phyloP scores from a whole-genome alignment of 1,139 yeast species.

The Candida sp. region DNA sequence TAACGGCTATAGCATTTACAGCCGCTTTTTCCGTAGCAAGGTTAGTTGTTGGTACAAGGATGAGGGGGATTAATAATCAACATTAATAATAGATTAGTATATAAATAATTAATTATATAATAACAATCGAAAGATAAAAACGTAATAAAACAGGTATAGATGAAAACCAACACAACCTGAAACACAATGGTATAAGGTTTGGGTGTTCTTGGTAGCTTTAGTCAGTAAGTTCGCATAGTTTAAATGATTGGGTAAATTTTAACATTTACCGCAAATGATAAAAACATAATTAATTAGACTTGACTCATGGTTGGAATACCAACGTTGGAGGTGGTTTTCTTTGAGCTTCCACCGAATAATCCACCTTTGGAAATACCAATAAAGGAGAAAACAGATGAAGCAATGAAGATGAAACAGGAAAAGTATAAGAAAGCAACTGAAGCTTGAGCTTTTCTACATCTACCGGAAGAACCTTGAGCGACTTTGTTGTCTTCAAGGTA shows the following conservation, averaged over 20 bases:
- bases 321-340: conserved; percentile 53
- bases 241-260: too few relatives aligned
- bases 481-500: conserved; percentile 67
- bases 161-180: background rate
- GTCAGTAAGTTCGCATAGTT: too few relatives aligned
- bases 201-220: too few relatives aligned
- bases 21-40: background rate
- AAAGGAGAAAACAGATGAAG: conserved; percentile 61
- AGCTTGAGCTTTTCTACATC: conserved; percentile 98
- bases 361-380: conserved; percentile 66
- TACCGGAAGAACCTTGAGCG: conserved; percentile 68
- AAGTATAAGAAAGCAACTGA: conserved; percentile 88
- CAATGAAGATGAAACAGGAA: conserved; percentile 73
- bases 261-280: too few relatives aligned
- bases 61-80: background rate
- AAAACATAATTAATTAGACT: conserved; percentile 40
- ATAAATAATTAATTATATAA: background rate
- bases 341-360: conserved; percentile 57
- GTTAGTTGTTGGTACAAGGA: too few relatives aligned
- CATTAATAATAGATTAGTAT: background rate
- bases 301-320: conserved; percentile 90
- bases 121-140: background rate
- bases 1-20: too few relatives aligned
- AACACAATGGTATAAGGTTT: too few relatives aligned
- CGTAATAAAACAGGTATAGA: conserved; percentile 2